Evolutionary conservation across 1,284 basidiomycete species (phyloP).

Genomic region (Boletus smithii): DNA sequence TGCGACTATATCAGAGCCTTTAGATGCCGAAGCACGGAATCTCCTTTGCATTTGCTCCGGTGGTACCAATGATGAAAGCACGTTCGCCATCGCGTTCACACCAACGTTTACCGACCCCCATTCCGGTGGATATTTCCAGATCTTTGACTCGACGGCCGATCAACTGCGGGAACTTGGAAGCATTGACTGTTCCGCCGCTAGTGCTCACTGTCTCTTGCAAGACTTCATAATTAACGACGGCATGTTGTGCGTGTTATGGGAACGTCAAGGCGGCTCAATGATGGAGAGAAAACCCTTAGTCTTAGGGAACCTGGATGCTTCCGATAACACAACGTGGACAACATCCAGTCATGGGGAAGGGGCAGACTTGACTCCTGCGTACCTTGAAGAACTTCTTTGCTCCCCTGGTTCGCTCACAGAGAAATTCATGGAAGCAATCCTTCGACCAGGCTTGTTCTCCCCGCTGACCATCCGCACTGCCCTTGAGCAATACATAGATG

Average conservation of each 20-base stretch:
- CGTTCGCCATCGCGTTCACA: slow-evolving; percentile 58
- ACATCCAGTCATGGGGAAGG: slow-evolving; percentile 57
- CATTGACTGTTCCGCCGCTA: slow-evolving; percentile 57
- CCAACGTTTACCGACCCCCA: slow-evolving; percentile 58
- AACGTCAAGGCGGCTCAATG: slow-evolving; percentile 70
- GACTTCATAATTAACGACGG: slow-evolving; percentile 62
- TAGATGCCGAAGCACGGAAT: slow-evolving; percentile 57
- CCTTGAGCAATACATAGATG: slow-evolving; percentile 75
- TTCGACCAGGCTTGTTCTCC: slow-evolving; percentile 87
- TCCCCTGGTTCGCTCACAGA: slow-evolving; percentile 69
- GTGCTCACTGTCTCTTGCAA: slow-evolving; percentile 66
- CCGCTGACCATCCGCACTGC: slow-evolving; percentile 74
- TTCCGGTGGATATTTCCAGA: slow-evolving; percentile 68
- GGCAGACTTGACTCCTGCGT: slow-evolving; percentile 77
- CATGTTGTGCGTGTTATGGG: slow-evolving; percentile 68
- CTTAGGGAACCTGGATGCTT: slow-evolving; percentile 36
- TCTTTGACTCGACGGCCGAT: slow-evolving; percentile 54
- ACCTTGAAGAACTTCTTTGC: slow-evolving; percentile 79
- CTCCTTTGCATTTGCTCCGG: slow-evolving; percentile 56
- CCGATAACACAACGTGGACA: slow-evolving; percentile 46
- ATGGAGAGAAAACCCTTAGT: slow-evolving; percentile 55
- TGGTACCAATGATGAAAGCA: slow-evolving; percentile 41
- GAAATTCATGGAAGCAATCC: slow-evolving; percentile 77
- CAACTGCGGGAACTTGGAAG: slow-evolving; percentile 52
- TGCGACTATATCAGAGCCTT: slow-evolving; percentile 42